Percentiles rank a stretch among this genome's conserved stretches.
Conservation (phyloP, 1,284 basidiomycete genomes). For the Leucoagaricus sp. region DNA sequence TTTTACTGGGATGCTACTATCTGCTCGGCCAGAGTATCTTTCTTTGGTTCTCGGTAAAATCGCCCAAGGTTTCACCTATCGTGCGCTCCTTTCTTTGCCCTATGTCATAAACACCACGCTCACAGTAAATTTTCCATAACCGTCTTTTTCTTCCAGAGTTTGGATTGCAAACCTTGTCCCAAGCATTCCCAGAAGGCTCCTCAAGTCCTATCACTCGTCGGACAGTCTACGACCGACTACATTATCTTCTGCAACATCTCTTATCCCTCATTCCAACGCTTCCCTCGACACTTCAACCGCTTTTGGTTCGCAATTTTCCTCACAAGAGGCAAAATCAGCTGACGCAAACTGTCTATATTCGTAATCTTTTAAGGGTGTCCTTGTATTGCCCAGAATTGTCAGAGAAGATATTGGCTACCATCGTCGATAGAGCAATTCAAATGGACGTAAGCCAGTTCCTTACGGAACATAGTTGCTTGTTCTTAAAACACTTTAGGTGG, state of each 20-base stretch:
- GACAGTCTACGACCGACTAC: constrained; percentile 85
- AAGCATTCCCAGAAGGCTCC: constrained; percentile 61
- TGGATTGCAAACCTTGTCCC: constrained; percentile 60
- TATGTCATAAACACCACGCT: constrained; percentile 10
- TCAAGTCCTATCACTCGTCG: constrained; percentile 75
- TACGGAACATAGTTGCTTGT: not conserved
- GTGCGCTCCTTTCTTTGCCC: constrained; percentile 51
- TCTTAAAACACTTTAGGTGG: constrained; percentile 61
- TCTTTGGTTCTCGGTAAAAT: constrained; percentile 81
- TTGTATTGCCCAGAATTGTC: constrained; percentile 90
- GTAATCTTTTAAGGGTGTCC: constrained; percentile 85
- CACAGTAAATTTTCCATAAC: constrained; percentile 11
- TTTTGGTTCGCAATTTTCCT: constrained; percentile 86
- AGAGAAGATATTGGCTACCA: constrained; percentile 82
- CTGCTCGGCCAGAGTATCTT: constrained; percentile 92
- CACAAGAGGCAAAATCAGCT: constrained; percentile 88
- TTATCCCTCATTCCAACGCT: constrained; percentile 90
- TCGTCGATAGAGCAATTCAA: constrained; percentile 90
- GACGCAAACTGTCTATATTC: constrained; percentile 88
- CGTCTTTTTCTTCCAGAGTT: constrained; percentile 52
- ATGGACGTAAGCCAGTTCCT: constrained; percentile 72
- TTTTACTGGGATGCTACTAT: constrained; percentile 91
- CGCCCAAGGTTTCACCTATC: constrained; percentile 85
- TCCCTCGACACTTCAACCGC: constrained; percentile 81
- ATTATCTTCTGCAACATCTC: constrained; percentile 83